Base-by-base conservation (phyloP, 2,329 filamentous ascomycete species). In the Paramyrothecium roridum region DNA sequence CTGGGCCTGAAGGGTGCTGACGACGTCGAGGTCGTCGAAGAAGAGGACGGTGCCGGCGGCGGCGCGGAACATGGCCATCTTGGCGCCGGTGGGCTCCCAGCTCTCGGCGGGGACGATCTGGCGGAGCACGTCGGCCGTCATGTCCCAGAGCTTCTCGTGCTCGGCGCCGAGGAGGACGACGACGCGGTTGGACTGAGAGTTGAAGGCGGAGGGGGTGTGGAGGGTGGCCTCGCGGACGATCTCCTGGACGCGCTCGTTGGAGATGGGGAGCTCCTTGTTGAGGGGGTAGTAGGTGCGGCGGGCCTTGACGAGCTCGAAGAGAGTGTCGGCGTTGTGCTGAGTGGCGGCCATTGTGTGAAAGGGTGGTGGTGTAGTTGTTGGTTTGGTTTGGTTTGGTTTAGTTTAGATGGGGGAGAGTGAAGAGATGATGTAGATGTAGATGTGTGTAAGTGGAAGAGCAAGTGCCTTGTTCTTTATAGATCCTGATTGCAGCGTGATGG, bases 141-240 rank as follows among this genome's bases (percentile, higher is more conserved):
- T 79, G 70, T 91, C 87, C 93, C 93, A 97, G 64, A 96, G 85
- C 77, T 89, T 88, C 65, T 92, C 86, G 78, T 97, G 93, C 73
- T 96, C 89, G 59, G 82, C 83, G 66, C 89, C 87, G 67, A 95
- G 81, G 54, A 97, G 84, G 52, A 96, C 82, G 50, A 96, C 82
- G 56, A 89, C 76, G 57, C 93, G 87, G 62, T 90, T 88, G 63
- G 86, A 86, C 79, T 96, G 93, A 46, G 86, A 89, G 85, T 97
- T 96, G 87, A 96, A 97, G 61, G 87, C 86, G 52, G 84, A 88
- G 46, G 93, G 93, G 2, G 88, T 80, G 71, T 91, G 80, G 57
- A 84, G 77, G 62, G 95, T 78, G 54, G 85, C 79, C 62, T 84
- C 71, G 70, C 80, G 76, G 70, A 86, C 81, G 67, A 93, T 83